Conservation (phyloP, 2,329 filamentous ascomycete genomes). For the Sporothrix protearum region DNA sequence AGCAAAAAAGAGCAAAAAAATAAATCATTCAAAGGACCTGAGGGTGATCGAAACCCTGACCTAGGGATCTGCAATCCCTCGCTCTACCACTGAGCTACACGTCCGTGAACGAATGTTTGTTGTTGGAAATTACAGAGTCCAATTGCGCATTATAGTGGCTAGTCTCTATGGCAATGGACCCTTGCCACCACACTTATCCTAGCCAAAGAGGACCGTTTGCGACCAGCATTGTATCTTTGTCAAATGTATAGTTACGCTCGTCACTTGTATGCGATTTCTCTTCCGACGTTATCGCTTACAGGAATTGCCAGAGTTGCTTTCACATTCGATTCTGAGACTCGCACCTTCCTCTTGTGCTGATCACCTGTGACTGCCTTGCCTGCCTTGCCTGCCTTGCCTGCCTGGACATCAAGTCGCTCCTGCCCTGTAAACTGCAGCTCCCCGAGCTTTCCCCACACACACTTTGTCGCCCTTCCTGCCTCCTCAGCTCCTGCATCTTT, state of each 20-base stretch:
- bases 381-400: not conserved
- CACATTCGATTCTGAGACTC: no score
- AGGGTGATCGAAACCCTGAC: conserved; percentile 27
- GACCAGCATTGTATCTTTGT: not conserved
- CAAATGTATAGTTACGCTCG: not conserved
- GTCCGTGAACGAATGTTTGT: conserved; percentile 18
- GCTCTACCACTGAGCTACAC: conserved; percentile 27
- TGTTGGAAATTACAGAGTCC: not conserved
- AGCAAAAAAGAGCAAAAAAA: conserved; percentile 9
- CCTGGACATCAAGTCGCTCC: not conserved
- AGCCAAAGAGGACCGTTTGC: not conserved
- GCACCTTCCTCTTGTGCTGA: not conserved
- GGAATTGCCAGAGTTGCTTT: no score
- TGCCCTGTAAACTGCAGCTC: conserved; percentile 5
- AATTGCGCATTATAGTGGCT: not conserved
- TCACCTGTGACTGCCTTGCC: not conserved
- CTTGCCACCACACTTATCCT: not conserved
- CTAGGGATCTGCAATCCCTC: conserved; percentile 27
- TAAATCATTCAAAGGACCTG: conserved; percentile 21
- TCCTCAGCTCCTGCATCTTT: not conserved
- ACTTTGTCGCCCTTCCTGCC: not conserved
- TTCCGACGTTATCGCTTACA: no score
- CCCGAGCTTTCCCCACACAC: conserved; percentile 12
- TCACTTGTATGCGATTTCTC: not conserved
- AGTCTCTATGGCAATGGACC: not conserved